A percentile compares a stretch with the other conserved stretches of the same genome.
phyloP scores from a whole-genome alignment of 768 basidiomycete genomes.

The Russula sp. region DNA sequence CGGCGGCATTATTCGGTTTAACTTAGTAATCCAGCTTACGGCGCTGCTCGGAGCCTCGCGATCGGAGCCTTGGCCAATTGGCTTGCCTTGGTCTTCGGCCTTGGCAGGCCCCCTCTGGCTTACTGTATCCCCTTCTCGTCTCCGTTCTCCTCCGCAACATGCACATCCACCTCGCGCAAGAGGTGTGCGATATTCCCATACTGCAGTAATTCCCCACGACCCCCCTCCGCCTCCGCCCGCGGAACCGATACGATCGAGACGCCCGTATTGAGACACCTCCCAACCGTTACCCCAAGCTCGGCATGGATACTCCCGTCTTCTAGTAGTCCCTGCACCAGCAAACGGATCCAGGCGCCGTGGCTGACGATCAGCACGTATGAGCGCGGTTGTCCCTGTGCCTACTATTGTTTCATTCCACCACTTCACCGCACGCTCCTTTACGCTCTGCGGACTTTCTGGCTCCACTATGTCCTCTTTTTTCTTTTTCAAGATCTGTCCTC shows the following conservation, averaged over 20 bases:
- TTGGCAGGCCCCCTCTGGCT: no score
- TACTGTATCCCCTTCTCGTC: slow-evolving; percentile 41
- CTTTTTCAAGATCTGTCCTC: background rate
- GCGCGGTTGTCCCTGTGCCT: slow-evolving; percentile 24
- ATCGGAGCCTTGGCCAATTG: no score
- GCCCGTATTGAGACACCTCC: slow-evolving; percentile 50
- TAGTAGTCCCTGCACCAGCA: slow-evolving; percentile 50
- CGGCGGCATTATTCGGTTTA: no score
- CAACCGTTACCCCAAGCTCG: slow-evolving; percentile 36
- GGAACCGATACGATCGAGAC: slow-evolving; percentile 58
- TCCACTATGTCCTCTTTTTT: slow-evolving; percentile 25
- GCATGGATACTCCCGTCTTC: slow-evolving; percentile 41
- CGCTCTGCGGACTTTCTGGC: slow-evolving; percentile 21
- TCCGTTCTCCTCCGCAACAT: slow-evolving; percentile 47
- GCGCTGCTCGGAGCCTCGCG: no score
- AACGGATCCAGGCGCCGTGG: slow-evolving; percentile 63
- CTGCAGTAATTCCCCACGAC: slow-evolving; percentile 45
- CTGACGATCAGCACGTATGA: slow-evolving; percentile 52
- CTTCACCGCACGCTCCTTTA: slow-evolving; percentile 43
- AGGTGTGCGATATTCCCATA: slow-evolving; percentile 61
- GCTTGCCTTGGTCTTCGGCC: no score
- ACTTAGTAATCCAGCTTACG: no score
- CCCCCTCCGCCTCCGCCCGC: slow-evolving; percentile 31
- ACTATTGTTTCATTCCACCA: slow-evolving; percentile 63
- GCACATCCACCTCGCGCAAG: slow-evolving; percentile 37